Percentiles rank a stretch among this genome's conserved stretches.
phyloP scores from a whole-genome alignment of 768 basidiomycete species.

The Trametes sanguinea region DNA sequence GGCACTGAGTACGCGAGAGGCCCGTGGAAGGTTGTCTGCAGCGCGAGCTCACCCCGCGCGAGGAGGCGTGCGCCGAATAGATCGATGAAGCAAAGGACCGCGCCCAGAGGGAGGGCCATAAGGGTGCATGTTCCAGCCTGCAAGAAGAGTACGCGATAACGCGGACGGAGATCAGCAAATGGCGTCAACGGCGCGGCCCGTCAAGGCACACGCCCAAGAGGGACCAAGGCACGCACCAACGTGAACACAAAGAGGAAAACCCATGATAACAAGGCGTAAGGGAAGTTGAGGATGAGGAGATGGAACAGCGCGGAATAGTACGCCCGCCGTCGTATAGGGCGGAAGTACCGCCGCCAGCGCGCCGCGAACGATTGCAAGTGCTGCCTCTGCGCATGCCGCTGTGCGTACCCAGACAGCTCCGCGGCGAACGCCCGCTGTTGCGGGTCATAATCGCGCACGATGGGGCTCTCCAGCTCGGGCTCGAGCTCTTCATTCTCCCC shows the following conservation, averaged over 20 bases:
- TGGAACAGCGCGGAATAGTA: constrained; percentile 73
- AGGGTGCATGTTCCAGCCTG: constrained; percentile 80
- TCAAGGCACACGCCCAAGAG: background rate
- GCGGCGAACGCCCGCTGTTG: constrained; percentile 22
- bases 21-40: constrained; percentile 71
- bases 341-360: constrained; percentile 61
- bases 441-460: constrained; percentile 17
- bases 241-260: constrained; percentile 80
- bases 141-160: constrained; percentile 8
- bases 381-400: constrained; percentile 9
- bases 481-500: constrained; percentile 26
- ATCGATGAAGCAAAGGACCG: constrained; percentile 75
- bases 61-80: constrained; percentile 73
- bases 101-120: constrained; percentile 77
- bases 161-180: background rate
- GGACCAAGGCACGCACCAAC: constrained; percentile 50
- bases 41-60: constrained; percentile 69
- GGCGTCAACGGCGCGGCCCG: constrained; percentile 2
- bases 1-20: constrained; percentile 65
- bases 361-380: constrained; percentile 21
- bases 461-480: constrained; percentile 22
- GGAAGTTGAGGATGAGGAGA: constrained; percentile 73
- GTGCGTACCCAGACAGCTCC: constrained; percentile 18
- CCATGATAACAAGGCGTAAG: constrained; percentile 78
- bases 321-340: constrained; percentile 53